These are phyloP conservation scores for Trifolium fragiferum DNA, from an alignment of 306 rosid genomes.

Conservation along the genomic window DNA sequence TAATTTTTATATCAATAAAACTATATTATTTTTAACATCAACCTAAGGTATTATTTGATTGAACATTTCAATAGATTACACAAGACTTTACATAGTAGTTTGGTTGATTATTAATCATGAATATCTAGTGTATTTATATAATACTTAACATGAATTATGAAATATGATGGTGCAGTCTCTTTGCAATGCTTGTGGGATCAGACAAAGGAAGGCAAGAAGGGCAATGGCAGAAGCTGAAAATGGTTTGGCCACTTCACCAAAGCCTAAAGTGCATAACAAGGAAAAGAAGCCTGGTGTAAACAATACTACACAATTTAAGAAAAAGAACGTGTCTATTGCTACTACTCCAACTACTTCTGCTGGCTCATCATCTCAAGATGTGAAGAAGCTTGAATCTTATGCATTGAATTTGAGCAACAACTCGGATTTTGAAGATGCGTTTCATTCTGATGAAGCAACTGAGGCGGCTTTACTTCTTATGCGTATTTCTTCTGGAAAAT, in stretches of 20 bases:
- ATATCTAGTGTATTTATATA: too few species aligned
- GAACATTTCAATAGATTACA: not conserved
- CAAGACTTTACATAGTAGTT: too few species aligned
- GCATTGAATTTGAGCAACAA: conserved; percentile 45
- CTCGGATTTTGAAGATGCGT: conserved; percentile 45
- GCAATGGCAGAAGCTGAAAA: conserved; percentile 72
- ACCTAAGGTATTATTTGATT: not conserved
- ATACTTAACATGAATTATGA: conserved; percentile 35
- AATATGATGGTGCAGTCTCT: conserved; percentile 64
- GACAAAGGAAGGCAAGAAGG: conserved; percentile 84
- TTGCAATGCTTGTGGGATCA: conserved; percentile 96
- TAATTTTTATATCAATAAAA: not conserved
- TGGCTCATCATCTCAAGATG: conserved; percentile 17
- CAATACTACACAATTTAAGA: conserved; percentile 47
- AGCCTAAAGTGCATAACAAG: conserved; percentile 51
- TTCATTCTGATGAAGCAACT: conserved; percentile 67
- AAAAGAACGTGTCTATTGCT: conserved; percentile 43
- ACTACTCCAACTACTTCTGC: not conserved
- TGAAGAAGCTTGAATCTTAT: conserved; percentile 38
- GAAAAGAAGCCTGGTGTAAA: conserved; percentile 54
- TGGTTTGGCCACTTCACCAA: conserved; percentile 28
- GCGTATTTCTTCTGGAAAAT: conserved; percentile 67
- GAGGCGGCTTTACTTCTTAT: conserved; percentile 75
- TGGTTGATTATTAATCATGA: too few species aligned
- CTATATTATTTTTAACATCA: not conserved